Evolutionary conservation across 1,284 basidiomycete genomes (phyloP).

Genomic region (Microbotryomycetes sp.): DNA sequence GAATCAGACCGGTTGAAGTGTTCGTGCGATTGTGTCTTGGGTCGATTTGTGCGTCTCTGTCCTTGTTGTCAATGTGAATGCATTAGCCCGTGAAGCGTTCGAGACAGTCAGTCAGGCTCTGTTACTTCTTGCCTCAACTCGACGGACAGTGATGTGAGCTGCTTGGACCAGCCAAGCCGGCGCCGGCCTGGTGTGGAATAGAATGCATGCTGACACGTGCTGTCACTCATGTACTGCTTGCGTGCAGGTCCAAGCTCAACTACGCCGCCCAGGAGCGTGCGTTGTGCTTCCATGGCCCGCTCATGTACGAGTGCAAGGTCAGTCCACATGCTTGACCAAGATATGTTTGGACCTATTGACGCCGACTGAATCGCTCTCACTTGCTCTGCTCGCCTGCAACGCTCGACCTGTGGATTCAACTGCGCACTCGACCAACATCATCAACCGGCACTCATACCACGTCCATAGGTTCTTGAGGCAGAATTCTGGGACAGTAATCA

Average conservation of each 20-base stretch:
- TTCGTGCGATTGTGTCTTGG: not conserved
- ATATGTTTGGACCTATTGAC: not conserved
- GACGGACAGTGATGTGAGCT: constrained; percentile 14
- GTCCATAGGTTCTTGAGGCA: constrained; percentile 66
- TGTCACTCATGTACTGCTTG: not conserved
- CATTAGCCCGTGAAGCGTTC: not conserved
- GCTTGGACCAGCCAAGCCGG: constrained; percentile 4
- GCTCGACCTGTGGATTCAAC: not conserved
- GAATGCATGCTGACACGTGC: not conserved
- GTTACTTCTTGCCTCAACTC: not conserved
- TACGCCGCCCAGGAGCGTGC: constrained; percentile 63
- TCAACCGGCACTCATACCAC: too few species aligned
- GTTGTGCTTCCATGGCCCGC: constrained; percentile 86
- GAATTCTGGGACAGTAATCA: constrained; percentile 68
- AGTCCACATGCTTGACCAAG: constrained; percentile 19
- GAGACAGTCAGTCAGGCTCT: not conserved
- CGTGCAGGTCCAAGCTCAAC: constrained; percentile 22
- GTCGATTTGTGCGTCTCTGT: not conserved
- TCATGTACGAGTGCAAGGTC: constrained; percentile 84
- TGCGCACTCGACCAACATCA: not conserved
- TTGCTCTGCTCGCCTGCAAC: not conserved
- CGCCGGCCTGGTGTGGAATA: not conserved
- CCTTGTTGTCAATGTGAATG: not conserved
- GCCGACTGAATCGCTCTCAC: not conserved
- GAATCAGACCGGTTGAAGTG: constrained; percentile 16